Conservation (phyloP, 106 monocot genomes). For the Dendrobium chrysotoxum region DNA sequence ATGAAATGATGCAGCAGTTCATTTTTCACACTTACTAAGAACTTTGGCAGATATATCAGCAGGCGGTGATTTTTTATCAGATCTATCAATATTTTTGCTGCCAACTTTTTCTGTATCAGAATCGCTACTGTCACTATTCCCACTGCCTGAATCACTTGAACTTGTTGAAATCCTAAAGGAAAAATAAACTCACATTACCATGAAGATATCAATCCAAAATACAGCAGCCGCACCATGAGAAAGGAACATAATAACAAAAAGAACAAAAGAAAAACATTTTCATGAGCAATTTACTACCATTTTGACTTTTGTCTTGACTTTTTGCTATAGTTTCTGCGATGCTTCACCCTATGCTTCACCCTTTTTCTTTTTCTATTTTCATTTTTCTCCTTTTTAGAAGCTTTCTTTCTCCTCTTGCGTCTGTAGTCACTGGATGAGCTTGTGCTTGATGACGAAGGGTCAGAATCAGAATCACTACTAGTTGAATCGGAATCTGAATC, state of each 20-base stretch:
- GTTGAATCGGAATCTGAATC: slow-evolving; percentile 35
- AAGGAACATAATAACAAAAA: background rate
- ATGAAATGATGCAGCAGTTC: background rate
- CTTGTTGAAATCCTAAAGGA: slow-evolving; percentile 12
- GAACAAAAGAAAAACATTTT: background rate
- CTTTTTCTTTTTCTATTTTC: slow-evolving; percentile 16
- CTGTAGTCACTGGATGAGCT: slow-evolving; percentile 47
- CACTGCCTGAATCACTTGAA: slow-evolving; percentile 28
- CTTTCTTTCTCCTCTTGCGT: slow-evolving; percentile 35
- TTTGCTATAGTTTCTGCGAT: slow-evolving; percentile 20
- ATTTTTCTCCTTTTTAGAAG: slow-evolving; percentile 21
- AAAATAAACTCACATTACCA: background rate
- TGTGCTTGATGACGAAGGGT: slow-evolving; percentile 25
- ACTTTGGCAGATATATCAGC: slow-evolving; percentile 5
- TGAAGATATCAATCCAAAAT: background rate
- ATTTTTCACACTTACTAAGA: background rate
- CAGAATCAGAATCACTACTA: slow-evolving; percentile 37
- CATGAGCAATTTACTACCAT: slow-evolving; percentile 17
- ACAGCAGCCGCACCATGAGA: background rate
- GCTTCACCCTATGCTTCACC: slow-evolving; percentile 14
- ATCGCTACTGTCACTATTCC: slow-evolving; percentile 11
- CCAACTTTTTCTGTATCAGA: slow-evolving; percentile 24
- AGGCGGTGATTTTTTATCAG: background rate
- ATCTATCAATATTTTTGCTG: slow-evolving; percentile 5
- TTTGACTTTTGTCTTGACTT: slow-evolving; percentile 30